Conservation (phyloP, 78 protist genomes). For the Pigoraptor vietnamica region DNA sequence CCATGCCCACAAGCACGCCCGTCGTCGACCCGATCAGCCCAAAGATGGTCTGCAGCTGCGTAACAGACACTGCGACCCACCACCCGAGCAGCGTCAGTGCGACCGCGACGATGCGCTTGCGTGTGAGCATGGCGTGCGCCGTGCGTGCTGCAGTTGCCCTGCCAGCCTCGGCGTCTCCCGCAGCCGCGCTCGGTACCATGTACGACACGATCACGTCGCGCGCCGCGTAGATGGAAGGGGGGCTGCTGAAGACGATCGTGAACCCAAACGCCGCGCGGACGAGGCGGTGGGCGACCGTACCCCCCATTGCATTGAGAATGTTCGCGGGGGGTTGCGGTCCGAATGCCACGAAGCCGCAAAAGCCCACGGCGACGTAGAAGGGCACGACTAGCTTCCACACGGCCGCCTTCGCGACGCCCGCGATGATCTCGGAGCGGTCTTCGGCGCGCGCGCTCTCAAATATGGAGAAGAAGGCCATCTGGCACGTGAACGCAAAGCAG, state of each 20-base stretch:
- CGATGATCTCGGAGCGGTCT: not conserved
- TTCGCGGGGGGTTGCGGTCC: not conserved
- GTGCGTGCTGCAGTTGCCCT: too few relatives aligned
- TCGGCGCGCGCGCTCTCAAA: not conserved
- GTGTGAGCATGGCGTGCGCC: not conserved
- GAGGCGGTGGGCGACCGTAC: not conserved
- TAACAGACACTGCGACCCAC: not conserved
- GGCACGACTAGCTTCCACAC: not conserved
- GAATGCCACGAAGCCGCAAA: not conserved
- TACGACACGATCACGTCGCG: not conserved
- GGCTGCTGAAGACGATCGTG: not conserved
- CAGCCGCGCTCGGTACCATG: not conserved
- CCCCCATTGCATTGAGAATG: not conserved
- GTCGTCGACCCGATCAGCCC: not conserved
- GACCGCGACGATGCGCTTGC: not conserved
- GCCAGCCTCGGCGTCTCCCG: not conserved
- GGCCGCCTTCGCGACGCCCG: too few relatives aligned
- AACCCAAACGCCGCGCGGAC: not conserved
- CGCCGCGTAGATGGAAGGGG: not conserved
- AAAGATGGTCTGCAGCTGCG: not conserved
- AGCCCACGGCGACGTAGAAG: not conserved
- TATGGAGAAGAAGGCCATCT: not conserved
- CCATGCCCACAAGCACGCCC: not conserved
- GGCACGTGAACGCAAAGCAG: not conserved
- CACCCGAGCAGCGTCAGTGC: not conserved